Conservation (phyloP, 2,329 filamentous ascomycete species). For the Colletotrichum tabaci region DNA sequence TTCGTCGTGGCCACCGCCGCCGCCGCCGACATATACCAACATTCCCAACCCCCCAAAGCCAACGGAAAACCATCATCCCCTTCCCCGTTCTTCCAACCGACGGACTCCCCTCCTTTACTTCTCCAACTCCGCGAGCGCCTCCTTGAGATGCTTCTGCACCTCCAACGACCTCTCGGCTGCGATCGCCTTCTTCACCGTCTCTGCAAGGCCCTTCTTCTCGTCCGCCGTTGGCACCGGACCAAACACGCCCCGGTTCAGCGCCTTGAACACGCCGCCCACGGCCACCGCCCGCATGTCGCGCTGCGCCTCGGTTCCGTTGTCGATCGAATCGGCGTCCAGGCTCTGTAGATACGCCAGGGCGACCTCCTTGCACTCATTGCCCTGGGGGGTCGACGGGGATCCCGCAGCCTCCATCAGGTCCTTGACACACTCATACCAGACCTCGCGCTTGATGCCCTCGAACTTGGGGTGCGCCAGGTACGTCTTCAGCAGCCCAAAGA, state of each 20-base stretch:
- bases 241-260: conserved; percentile 61
- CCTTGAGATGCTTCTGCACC: conserved; percentile 60
- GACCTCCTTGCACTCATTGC: conserved; percentile 41
- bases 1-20: background rate
- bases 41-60: background rate
- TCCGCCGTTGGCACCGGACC: conserved; percentile 46
- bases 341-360: conserved; percentile 60
- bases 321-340: conserved; percentile 62
- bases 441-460: conserved; percentile 61
- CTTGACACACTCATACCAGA: conserved; percentile 66
- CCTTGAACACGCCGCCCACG: conserved; percentile 57
- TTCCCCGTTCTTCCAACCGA: background rate
- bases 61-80: background rate
- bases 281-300: conserved; percentile 64
- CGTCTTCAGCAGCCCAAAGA: conserved; percentile 58
- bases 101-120: background rate
- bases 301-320: conserved; percentile 67
- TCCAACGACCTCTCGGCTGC: conserved; percentile 61
- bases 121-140: conserved; percentile 52
- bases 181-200: conserved; percentile 53
- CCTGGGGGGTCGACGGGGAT: conserved; percentile 41
- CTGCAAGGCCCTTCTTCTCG: conserved; percentile 44
- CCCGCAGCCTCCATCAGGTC: conserved; percentile 63
- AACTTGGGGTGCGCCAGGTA: conserved; percentile 58
- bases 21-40: conserved; percentile 6